Evolutionary conservation across 1,284 basidiomycete genomes (phyloP).

Genomic region (Naganishia sp.): DNA sequence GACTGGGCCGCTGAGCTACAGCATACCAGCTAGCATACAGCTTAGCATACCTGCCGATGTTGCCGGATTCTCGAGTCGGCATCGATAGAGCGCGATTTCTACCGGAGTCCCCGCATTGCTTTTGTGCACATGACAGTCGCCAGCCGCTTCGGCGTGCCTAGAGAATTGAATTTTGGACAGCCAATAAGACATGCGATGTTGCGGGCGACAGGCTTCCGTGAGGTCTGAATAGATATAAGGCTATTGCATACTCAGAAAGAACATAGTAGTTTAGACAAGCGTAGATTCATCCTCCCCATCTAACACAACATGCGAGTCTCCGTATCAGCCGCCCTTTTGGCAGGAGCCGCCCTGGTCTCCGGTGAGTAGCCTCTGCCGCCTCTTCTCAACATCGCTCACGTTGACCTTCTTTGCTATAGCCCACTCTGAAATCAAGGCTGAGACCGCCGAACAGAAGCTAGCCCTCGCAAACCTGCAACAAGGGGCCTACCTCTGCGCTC

Average conservation of each 20-base stretch:
- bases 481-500: conserved; percentile 34
- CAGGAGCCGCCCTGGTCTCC: conserved; percentile 25
- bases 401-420: conserved; percentile 1
- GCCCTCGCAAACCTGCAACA: conserved; percentile 27
- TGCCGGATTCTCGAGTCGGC: conserved; percentile 20
- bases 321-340: conserved; percentile 18
- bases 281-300: neutral
- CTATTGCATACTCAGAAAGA: too few relatives aligned
- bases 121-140: conserved; percentile 21
- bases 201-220: too few relatives aligned
- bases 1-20: neutral
- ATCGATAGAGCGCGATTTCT: conserved; percentile 24
- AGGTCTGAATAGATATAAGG: too few relatives aligned
- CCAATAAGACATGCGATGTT: conserved; percentile 20
- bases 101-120: conserved; percentile 26
- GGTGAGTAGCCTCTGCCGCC: conserved; percentile 6
- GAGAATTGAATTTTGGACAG: conserved; percentile 9
- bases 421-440: conserved; percentile 26
- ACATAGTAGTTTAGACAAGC: too few relatives aligned
- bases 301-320: conserved; percentile 11
- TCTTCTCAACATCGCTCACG: neutral
- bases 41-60: conserved; percentile 9
- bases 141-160: conserved; percentile 4
- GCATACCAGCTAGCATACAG: too few relatives aligned
- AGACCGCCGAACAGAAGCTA: conserved; percentile 28